A percentile compares a stretch with the other conserved stretches of the same genome.
Conservation (phyloP, 345 rosid genomes). For the Eucalyptus pauciflora region DNA sequence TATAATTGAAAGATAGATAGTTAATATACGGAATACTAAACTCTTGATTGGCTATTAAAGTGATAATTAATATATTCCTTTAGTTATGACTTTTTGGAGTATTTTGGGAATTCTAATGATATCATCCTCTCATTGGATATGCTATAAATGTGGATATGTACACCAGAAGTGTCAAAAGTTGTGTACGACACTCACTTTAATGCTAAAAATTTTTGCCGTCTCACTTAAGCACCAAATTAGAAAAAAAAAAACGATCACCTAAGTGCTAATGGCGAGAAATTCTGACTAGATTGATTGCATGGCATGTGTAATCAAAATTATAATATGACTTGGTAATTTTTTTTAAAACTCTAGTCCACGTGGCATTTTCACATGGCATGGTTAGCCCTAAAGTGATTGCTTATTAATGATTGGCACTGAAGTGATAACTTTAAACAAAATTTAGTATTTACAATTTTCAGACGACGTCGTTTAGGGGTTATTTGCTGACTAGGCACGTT, state of each 20-base stretch:
- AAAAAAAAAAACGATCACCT: too few species aligned
- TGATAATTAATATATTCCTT: neutral
- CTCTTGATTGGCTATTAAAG: neutral
- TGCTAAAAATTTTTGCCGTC: rapidly evolving
- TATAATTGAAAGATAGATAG: neutral
- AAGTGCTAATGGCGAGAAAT: too few species aligned
- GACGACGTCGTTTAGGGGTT: too few species aligned
- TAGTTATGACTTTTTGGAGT: neutral
- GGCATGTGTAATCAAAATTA: too few species aligned
- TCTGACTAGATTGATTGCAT: too few species aligned
- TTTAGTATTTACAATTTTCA: rapidly evolving
- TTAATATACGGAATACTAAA: neutral
- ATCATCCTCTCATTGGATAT: neutral
- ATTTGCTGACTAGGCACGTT: too few species aligned
- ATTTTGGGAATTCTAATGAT: neutral
- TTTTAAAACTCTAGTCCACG: too few species aligned
- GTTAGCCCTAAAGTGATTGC: too few species aligned
- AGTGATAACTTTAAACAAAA: too few species aligned
- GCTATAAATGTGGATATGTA: neutral
- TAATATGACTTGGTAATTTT: too few species aligned
- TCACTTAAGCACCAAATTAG: rapidly evolving
- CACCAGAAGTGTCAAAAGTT: rapidly evolving
- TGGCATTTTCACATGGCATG: too few species aligned
- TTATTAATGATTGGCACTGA: too few species aligned
- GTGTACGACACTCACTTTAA: rapidly evolving